Base-by-base conservation (phyloP, 2,329 filamentous ascomycete genomes). In the Diatrype stigma region DNA sequence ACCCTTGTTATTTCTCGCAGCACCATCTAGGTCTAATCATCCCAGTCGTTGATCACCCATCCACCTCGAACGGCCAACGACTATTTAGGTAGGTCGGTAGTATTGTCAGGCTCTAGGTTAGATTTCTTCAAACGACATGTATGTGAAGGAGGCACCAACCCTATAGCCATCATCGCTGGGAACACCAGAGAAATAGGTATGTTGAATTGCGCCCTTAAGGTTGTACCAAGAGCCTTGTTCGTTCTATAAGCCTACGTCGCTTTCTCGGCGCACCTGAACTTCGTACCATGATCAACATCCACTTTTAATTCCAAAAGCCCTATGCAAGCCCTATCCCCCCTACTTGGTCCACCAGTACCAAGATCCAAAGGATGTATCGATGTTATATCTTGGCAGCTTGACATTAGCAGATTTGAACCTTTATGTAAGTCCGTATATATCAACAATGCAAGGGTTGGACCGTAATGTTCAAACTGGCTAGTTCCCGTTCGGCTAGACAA, bases 1-100 rank as follows among this genome's bases (percentile, higher is more conserved):
- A 35, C 48, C 54, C 53, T 46, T 6, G 40, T 21, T 21, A 44
- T 44, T 17, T 28, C 40, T 44, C 16, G 16, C 40, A 44, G 22
- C 40, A 44, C 6, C 22, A 23, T 11, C 21, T 28, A 28, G 22
- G 40, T 10, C 40, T 44, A 16, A 16, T 23, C 12, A 44, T 28
- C 22, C 40, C 11, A n/a, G 40, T 23, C 40, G 40, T 26, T 28
- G 40, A 44, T 44, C 40, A 23, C n/a, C 40, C 12, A 44, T 14
- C 21, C 21, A 44, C 26, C 22, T 44, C 40, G 26, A 44, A 44
- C 22, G 40, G 14, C 22, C 40, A 44, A 44, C 14, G 12, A 37
- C 34, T 7, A 12, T 37, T 37, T 37, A 37, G 40, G 40, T 28
- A 44, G 3, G 14, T 17, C 23, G 22, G 12, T n/a, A 23, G 10